Conservation (phyloP, 2,329 filamentous ascomycete species). For the Cladophialophora carrionii region DNA sequence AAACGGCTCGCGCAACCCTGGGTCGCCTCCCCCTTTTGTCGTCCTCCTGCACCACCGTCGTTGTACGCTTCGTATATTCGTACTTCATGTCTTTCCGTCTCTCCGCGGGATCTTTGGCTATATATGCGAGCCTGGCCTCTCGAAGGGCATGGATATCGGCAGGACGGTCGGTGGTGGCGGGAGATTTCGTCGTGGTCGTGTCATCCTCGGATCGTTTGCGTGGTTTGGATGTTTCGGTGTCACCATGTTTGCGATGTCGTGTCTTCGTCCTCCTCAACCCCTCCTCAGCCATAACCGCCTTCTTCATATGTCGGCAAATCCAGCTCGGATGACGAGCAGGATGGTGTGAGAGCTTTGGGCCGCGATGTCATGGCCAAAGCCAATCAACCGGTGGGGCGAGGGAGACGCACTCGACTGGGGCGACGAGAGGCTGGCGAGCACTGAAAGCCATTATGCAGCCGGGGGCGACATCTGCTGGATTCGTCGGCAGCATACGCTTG, state of each 20-base stretch:
- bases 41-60: slow-evolving; percentile 23
- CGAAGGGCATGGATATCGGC: slow-evolving; percentile 36
- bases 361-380: slow-evolving; percentile 15
- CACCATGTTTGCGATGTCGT: slow-evolving; percentile 25
- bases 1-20: slow-evolving; percentile 12
- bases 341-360: slow-evolving; percentile 23
- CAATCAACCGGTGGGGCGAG: slow-evolving; percentile 28
- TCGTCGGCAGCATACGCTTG: slow-evolving; percentile 10
- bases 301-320: slow-evolving; percentile 22
- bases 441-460: slow-evolving; percentile 14
- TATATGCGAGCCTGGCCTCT: slow-evolving; percentile 37
- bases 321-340: slow-evolving; percentile 5
- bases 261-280: slow-evolving; percentile 28
- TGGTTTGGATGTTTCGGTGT: slow-evolving; percentile 24
- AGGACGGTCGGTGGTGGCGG: slow-evolving; percentile 26
- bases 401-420: slow-evolving; percentile 13
- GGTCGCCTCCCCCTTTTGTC: slow-evolving; percentile 21
- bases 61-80: slow-evolving; percentile 34
- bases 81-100: slow-evolving; percentile 37
- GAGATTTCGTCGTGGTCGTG: slow-evolving; percentile 17
- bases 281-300: slow-evolving; percentile 24
- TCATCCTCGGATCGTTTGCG: slow-evolving; percentile 26
- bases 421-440: slow-evolving; percentile 12
- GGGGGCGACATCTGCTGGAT: slow-evolving; percentile 15
- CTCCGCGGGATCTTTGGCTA: slow-evolving; percentile 32